phyloP scores from a whole-genome alignment of 116 monocot genomes.

The Posidonia oceanica region DNA sequence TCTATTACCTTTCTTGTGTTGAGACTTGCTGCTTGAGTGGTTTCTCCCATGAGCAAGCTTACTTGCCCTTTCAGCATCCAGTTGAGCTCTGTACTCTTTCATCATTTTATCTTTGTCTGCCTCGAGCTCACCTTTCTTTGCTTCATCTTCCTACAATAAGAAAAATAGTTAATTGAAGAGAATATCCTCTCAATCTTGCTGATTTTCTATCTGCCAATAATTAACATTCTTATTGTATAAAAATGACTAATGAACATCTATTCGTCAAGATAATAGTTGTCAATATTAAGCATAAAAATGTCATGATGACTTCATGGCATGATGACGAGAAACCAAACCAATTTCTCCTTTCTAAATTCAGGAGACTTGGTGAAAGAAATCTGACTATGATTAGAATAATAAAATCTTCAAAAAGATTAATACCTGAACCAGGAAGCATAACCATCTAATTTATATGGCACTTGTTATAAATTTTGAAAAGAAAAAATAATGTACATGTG shows the following conservation, averaged over 20 bases:
- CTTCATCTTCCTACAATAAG: constrained; percentile 67
- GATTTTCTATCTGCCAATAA: neutral
- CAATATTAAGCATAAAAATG: no score
- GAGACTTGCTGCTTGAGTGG: constrained; percentile 50
- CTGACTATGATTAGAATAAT: no score
- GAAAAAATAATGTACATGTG: no score
- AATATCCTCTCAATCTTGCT: neutral
- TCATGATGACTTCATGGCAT: no score
- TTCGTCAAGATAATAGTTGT: no score
- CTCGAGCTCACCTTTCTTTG: constrained; percentile 82
- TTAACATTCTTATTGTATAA: neutral
- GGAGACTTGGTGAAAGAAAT: neutral
- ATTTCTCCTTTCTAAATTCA: neutral
- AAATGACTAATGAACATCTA: no score
- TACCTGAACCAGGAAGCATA: no score
- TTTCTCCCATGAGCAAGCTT: constrained; percentile 91
- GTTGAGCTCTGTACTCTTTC: constrained; percentile 96
- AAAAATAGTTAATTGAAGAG: constrained; percentile 2
- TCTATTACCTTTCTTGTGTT: constrained; percentile 67
- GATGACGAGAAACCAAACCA: neutral
- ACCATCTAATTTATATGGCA: no score
- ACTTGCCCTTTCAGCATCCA: constrained; percentile 84
- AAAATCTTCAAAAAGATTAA: no score
- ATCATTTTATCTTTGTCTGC: constrained; percentile 99
- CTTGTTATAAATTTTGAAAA: no score